phyloP scores from a whole-genome alignment of 768 basidiomycete species.

The Boletus fagicola region DNA sequence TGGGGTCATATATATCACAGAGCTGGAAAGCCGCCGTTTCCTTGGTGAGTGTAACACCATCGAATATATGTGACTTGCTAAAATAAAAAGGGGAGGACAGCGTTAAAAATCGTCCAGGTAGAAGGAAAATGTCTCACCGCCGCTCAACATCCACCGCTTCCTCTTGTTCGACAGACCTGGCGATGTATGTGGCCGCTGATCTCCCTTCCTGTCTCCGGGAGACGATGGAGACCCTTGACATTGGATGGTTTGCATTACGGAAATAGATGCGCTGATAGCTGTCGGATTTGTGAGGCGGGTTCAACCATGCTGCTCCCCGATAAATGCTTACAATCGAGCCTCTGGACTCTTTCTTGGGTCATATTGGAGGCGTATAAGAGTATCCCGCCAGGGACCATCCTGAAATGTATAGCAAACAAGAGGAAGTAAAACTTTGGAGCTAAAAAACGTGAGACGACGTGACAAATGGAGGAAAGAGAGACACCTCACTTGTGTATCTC shows the following conservation, averaged over 20 bases:
- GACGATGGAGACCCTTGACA: slow-evolving; percentile 72
- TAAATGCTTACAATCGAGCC: slow-evolving; percentile 67
- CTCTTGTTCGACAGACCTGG: slow-evolving; percentile 34
- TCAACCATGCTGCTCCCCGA: background rate
- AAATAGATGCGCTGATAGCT: slow-evolving; percentile 94
- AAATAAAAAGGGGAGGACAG: background rate
- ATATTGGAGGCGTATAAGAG: slow-evolving; percentile 80
- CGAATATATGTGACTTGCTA: slow-evolving; percentile 82
- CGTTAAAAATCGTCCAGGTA: background rate
- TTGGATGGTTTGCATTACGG: slow-evolving; percentile 81
- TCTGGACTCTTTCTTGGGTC: slow-evolving; percentile 77
- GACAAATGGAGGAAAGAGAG: background rate
- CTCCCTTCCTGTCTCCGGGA: slow-evolving; percentile 56
- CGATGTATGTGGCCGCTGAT: slow-evolving; percentile 22
- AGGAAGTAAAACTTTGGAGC: slow-evolving; percentile 80
- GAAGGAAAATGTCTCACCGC: slow-evolving; percentile 23
- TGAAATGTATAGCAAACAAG: slow-evolving; percentile 84
- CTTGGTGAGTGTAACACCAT: slow-evolving; percentile 74
- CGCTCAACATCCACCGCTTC: slow-evolving; percentile 33
- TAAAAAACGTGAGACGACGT: slow-evolving; percentile 31
- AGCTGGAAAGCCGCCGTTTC: slow-evolving; percentile 94
- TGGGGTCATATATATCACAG: slow-evolving; percentile 86
- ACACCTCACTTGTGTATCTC: slow-evolving; percentile 69
- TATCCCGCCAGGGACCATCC: slow-evolving; percentile 94
- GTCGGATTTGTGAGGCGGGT: slow-evolving; percentile 8